Conservation (phyloP, 768 basidiomycete species). For the Rhizopogon vulgaris region DNA sequence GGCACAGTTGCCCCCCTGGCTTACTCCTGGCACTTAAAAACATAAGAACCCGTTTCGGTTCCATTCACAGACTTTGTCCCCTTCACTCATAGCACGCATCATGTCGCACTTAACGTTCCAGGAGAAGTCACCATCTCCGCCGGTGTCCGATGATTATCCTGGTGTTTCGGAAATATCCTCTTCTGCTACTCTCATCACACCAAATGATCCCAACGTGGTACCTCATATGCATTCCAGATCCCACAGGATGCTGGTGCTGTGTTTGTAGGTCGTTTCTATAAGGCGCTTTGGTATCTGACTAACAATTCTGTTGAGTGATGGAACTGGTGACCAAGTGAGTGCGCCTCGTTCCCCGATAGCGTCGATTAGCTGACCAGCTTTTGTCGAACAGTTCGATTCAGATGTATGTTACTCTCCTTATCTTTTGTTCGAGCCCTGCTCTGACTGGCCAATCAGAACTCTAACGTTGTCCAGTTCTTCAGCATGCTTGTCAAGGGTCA, state of each 20-base stretch:
- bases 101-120: background rate
- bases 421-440: too few species aligned
- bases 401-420: conserved; percentile 38
- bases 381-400: conserved; percentile 59
- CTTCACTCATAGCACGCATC: conserved; percentile 8
- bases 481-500: conserved; percentile 67
- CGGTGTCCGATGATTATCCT: background rate
- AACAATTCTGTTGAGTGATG: background rate
- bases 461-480: conserved; percentile 66
- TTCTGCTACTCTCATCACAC: background rate
- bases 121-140: conserved; percentile 6
- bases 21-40: too few species aligned
- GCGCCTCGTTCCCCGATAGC: conserved; percentile 13
- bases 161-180: background rate
- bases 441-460: conserved; percentile 42
- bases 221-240: conserved; percentile 32
- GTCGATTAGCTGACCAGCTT: conserved; percentile 9
- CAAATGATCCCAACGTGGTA: conserved; percentile 29
- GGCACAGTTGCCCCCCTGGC: too few species aligned
- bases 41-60: too few species aligned
- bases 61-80: too few species aligned
- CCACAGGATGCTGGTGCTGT: conserved; percentile 56
- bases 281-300: background rate
- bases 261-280: conserved; percentile 43
- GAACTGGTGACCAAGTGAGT: conserved; percentile 32